Conservation (phyloP, 768 basidiomycete species). For the Dentipellis sp. region DNA sequence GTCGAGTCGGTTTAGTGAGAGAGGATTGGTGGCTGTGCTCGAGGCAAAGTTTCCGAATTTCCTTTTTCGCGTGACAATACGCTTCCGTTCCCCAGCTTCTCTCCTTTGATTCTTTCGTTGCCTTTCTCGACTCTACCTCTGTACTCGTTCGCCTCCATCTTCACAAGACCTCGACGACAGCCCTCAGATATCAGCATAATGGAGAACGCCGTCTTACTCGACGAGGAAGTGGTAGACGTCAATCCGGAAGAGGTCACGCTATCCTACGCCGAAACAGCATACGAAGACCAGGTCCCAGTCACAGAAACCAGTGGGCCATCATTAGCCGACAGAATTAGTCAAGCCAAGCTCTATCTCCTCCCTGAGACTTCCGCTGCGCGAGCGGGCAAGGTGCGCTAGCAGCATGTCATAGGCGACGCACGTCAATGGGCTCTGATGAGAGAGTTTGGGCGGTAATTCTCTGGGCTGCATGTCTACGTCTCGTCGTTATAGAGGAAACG, state of each 20-base stretch:
- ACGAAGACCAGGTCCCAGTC: conserved; percentile 47
- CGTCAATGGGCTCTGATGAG: conserved; percentile 37
- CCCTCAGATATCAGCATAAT: neutral
- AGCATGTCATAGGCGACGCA: conserved; percentile 26
- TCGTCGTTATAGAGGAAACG: conserved; percentile 36
- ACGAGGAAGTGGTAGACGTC: neutral
- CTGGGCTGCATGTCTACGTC: conserved; percentile 6
- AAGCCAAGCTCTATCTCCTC: conserved; percentile 67
- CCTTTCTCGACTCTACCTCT: neutral
- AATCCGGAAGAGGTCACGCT: conserved; percentile 17
- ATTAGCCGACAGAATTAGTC: conserved; percentile 63
- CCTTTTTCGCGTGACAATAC: neutral
- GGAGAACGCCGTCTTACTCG: neutral
- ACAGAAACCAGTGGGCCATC: conserved; percentile 17
- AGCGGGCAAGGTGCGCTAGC: conserved; percentile 65
- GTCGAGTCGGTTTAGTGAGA: too few relatives aligned
- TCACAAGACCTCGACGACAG: neutral
- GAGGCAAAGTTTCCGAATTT: neutral
- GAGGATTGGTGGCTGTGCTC: too few relatives aligned
- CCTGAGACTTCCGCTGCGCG: conserved; percentile 54
- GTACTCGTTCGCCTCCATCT: neutral
- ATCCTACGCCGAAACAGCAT: conserved; percentile 44
- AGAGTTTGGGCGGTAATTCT: conserved; percentile 6
- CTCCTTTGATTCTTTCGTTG: neutral
- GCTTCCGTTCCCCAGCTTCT: neutral